Conservation (phyloP, 257 asterid species). For the Fraxinus anomala region DNA sequence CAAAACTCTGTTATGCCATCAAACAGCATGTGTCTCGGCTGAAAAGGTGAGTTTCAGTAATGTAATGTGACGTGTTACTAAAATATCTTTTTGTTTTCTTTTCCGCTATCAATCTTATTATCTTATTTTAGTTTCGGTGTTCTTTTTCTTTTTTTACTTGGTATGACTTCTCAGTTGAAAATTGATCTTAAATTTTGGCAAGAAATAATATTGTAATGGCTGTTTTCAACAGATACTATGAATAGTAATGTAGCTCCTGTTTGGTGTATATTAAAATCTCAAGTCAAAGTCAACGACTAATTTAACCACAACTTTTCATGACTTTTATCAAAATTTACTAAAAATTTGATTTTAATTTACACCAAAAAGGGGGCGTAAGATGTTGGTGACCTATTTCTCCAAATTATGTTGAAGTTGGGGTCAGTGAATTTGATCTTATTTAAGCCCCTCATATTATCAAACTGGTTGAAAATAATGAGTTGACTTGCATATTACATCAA, state of each 20-base stretch:
- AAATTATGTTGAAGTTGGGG: neutral
- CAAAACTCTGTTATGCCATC: conserved; percentile 72
- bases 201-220: neutral
- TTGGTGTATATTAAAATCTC: too few relatives aligned
- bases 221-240: neutral
- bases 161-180: neutral
- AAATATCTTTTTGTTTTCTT: neutral
- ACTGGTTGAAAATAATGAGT: neutral
- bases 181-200: neutral
- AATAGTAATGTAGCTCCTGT: neutral
- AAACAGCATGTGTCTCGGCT: conserved; percentile 59
- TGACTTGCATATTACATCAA: neutral
- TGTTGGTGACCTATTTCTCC: neutral
- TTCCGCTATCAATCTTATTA: neutral
- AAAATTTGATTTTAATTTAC: too few relatives aligned
- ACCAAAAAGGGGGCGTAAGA: too few relatives aligned
- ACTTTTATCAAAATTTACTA: too few relatives aligned
- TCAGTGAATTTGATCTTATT: too few relatives aligned
- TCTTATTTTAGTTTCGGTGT: neutral
- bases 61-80: neutral
- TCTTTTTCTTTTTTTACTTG: neutral
- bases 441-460: neutral
- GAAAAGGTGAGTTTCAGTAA: conserved; percentile 43
- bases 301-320: too few relatives aligned
- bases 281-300: too few relatives aligned